phyloP scores from a whole-genome alignment of 495 filamentous ascomycete species.

The Podospora pseudocomata region DNA sequence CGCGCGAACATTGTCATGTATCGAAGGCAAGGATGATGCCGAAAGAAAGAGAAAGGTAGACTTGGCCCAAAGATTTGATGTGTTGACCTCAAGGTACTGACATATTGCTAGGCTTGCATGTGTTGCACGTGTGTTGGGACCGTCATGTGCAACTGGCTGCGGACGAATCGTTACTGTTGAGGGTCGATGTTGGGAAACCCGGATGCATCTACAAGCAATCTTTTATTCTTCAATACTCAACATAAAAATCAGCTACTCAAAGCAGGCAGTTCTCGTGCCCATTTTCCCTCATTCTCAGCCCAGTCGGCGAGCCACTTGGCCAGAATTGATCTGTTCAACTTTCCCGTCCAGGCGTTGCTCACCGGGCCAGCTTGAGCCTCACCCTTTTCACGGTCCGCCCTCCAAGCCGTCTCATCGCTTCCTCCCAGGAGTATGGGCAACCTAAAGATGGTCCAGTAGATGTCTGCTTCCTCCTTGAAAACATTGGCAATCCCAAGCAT shows the following conservation, averaged over 20 bases:
- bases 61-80: background rate
- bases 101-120: conserved; percentile 32
- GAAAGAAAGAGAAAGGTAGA: conserved; percentile 34
- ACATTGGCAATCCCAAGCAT: conserved; percentile 11
- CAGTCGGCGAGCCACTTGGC: conserved; percentile 6
- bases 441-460: conserved; percentile 27
- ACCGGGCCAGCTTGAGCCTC: background rate
- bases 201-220: background rate
- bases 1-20: conserved; percentile 37
- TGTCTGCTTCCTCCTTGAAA: conserved; percentile 15
- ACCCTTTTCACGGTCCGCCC: conserved; percentile 21
- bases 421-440: conserved; percentile 19
- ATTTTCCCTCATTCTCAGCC: background rate
- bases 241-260: background rate
- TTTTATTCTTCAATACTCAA: background rate
- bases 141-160: conserved; percentile 39
- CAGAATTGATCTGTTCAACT: background rate
- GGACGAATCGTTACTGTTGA: conserved; percentile 16
- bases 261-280: conserved; percentile 4
- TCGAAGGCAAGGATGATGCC: conserved; percentile 36
- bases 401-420: conserved; percentile 21
- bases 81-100: background rate
- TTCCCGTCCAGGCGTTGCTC: background rate
- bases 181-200: conserved; percentile 10
- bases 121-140: conserved; percentile 39